A percentile compares a stretch with the other conserved stretches of the same genome.
phyloP scores from a whole-genome alignment of 2,329 filamentous ascomycete genomes.

The Talaromyces albobiverticillius region DNA sequence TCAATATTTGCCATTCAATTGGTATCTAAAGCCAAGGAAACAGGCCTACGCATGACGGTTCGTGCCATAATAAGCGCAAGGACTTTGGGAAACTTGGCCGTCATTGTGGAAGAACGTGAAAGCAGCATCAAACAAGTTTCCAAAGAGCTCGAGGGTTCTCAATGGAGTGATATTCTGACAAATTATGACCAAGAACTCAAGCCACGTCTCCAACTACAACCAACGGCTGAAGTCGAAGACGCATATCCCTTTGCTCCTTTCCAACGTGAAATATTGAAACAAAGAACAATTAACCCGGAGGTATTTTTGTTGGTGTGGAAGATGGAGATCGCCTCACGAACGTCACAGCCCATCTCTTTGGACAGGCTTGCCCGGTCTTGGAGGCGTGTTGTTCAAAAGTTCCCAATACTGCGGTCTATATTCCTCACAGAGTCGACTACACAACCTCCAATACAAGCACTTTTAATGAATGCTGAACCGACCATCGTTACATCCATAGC shows the following conservation, averaged over 20 bases:
- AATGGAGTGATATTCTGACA: not conserved
- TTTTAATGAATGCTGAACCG: not conserved
- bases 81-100: not conserved
- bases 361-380: not conserved
- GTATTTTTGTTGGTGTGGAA: not conserved
- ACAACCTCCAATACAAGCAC: not conserved
- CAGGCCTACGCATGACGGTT: slow-evolving; percentile 32
- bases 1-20: slow-evolving; percentile 27
- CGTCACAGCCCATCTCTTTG: not conserved
- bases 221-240: not conserved
- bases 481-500: not conserved
- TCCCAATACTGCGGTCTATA: not conserved
- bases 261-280: not conserved
- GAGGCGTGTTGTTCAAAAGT: not conserved
- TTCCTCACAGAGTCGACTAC: not conserved
- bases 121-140: not conserved
- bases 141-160: not conserved
- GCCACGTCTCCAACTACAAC: not conserved
- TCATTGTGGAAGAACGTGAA: not conserved
- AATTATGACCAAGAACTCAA: not conserved
- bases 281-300: not conserved
- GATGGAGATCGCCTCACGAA: not conserved
- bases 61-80: slow-evolving; percentile 40
- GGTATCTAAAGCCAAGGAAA: not conserved
- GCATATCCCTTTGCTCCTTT: not conserved